Evolutionary conservation across 2,329 filamentous ascomycete species (phyloP).

Genomic region (Emericellopsis atlantica): DNA sequence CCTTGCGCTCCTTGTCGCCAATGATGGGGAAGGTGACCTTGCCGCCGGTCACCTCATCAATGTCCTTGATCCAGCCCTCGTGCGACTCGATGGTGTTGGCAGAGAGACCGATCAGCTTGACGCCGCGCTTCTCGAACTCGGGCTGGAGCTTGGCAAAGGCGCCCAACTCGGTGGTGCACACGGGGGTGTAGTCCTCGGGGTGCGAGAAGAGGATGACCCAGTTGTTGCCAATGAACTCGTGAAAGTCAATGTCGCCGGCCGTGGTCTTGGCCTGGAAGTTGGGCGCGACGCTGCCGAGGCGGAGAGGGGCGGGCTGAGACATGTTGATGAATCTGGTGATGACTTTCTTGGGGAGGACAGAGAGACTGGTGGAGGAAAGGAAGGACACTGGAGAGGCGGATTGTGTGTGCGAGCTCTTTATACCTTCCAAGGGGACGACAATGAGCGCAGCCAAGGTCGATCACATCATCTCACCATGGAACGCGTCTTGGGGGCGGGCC

Average conservation of each 20-base stretch:
- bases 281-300: slow-evolving; percentile 55
- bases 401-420: neutral
- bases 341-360: slow-evolving; percentile 1
- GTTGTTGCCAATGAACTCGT: slow-evolving; percentile 65
- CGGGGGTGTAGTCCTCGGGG: slow-evolving; percentile 84
- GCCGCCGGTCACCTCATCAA: slow-evolving; percentile 63
- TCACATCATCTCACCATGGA: neutral
- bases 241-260: slow-evolving; percentile 66
- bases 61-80: slow-evolving; percentile 83
- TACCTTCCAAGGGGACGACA: neutral
- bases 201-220: slow-evolving; percentile 81
- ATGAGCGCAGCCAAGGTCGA: neutral
- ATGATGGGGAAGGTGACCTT: slow-evolving; percentile 68
- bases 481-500: too few species aligned
- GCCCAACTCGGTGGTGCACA: slow-evolving; percentile 91
- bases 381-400: neutral
- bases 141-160: slow-evolving; percentile 82
- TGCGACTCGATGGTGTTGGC: slow-evolving; percentile 80
- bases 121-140: slow-evolving; percentile 75
- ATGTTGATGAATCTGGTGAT: slow-evolving; percentile 10
- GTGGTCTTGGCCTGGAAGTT: slow-evolving; percentile 81
- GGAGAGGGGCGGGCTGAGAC: slow-evolving; percentile 30
- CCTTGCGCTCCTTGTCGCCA: slow-evolving; percentile 64
- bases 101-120: slow-evolving; percentile 83
- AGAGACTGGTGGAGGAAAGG: neutral